A percentile compares a stretch with the other conserved stretches of the same genome.
Conservation (phyloP, 2,329 filamentous ascomycete genomes). For the Verticillium isaacii region DNA sequence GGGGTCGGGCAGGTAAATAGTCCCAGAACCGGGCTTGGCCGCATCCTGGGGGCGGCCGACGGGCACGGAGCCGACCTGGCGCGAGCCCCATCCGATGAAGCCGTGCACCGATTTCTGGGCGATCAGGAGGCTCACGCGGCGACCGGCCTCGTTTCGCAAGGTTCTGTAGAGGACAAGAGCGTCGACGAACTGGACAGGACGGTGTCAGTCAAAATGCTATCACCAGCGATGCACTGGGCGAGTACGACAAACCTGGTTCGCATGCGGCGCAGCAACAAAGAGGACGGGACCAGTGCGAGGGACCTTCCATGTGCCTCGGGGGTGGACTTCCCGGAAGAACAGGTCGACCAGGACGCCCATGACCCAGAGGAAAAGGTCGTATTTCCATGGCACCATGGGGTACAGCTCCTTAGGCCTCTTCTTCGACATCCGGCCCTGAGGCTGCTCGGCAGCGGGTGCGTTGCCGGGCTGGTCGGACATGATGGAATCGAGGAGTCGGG, state of each 20-base stretch:
- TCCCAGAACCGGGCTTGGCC: conserved; percentile 73
- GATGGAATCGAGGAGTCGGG: neutral
- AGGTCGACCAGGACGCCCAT: conserved; percentile 85
- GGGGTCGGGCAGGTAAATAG: conserved; percentile 84
- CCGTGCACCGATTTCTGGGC: conserved; percentile 93
- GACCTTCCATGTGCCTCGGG: conserved; percentile 90
- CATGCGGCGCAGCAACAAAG: conserved; percentile 94
- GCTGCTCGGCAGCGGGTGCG: conserved; percentile 11
- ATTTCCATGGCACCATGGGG: conserved; percentile 65
- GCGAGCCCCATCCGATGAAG: conserved; percentile 84
- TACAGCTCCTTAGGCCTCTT: conserved; percentile 49
- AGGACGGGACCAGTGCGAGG: conserved; percentile 84
- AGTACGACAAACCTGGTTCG: conserved; percentile 70
- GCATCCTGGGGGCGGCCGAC: conserved; percentile 88
- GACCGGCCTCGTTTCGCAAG: conserved; percentile 77
- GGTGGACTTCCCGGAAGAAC: conserved; percentile 97
- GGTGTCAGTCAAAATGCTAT: neutral
- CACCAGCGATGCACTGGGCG: neutral
- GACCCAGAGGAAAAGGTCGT: conserved; percentile 72
- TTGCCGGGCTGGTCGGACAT: conserved; percentile 7
- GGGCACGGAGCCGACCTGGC: conserved; percentile 83
- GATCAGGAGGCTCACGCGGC: conserved; percentile 87
- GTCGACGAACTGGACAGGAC: conserved; percentile 72
- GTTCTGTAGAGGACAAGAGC: conserved; percentile 90
- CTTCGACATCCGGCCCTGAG: conserved; percentile 19